Conservation (phyloP, 1,284 basidiomycete genomes). For the Mixia osmundae region DNA sequence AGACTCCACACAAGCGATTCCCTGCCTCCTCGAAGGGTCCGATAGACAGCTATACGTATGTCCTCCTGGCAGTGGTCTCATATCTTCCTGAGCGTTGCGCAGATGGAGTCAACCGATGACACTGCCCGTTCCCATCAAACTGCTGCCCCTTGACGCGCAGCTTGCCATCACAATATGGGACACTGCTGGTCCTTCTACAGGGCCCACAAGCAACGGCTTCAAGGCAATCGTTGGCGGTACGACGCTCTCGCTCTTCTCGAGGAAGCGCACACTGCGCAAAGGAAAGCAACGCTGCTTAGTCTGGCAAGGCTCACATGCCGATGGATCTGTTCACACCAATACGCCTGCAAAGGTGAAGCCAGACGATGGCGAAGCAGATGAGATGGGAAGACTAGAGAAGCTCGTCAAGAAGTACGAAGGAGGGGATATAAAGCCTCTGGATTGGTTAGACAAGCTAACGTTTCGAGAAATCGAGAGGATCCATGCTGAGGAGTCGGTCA, state of each 20-base stretch:
- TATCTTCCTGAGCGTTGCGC: constrained; percentile 6
- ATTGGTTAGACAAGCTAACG: constrained; percentile 84
- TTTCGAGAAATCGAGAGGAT: constrained; percentile 85
- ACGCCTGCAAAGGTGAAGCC: constrained; percentile 64
- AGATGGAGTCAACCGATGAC: constrained; percentile 93
- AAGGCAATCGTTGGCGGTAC: constrained; percentile 60
- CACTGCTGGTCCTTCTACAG: constrained; percentile 47
- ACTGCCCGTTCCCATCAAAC: constrained; percentile 70
- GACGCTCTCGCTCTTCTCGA: constrained; percentile 68
- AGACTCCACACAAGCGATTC: constrained; percentile 81
- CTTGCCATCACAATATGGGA: constrained; percentile 90
- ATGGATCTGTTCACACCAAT: constrained; percentile 50
- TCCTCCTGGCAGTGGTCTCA: constrained; percentile 7
- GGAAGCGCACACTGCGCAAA: constrained; percentile 69
- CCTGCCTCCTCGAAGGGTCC: too few relatives aligned
- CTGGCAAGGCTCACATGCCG: constrained; percentile 61
- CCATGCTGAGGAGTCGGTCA: constrained; percentile 67
- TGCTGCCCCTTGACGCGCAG: constrained; percentile 65
- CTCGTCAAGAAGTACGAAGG: constrained; percentile 89
- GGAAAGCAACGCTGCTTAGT: constrained; percentile 73
- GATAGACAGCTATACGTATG: constrained; percentile 39
- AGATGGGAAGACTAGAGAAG: constrained; percentile 87
- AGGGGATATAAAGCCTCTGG: constrained; percentile 74
- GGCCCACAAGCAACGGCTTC: constrained; percentile 21
- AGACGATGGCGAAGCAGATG: constrained; percentile 33